A percentile compares a stretch with the other conserved stretches of the same genome.
Evolutionary conservation across 2,329 filamentous ascomycete species (phyloP).

Genomic region (Phyllosticta citribraziliensis): DNA sequence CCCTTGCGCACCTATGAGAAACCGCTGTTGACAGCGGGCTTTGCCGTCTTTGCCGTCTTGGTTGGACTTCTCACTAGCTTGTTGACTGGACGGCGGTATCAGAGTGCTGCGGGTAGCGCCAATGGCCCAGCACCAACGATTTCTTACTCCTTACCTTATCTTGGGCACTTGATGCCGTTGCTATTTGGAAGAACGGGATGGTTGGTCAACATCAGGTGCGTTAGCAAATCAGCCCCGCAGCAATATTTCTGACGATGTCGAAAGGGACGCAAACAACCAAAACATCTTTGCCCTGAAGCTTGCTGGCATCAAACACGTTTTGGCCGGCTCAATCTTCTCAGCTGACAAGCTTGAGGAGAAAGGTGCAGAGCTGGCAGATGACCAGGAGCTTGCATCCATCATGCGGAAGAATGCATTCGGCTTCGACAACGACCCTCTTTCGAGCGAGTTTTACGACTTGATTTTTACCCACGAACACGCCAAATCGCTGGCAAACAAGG

Average conservation of each 20-base stretch:
- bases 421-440: constrained; percentile 16
- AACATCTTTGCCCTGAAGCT: background rate
- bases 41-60: constrained; percentile 20
- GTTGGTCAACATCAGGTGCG: background rate
- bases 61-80: constrained; percentile 6
- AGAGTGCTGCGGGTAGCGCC: background rate
- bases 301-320: background rate
- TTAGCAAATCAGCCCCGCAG: background rate
- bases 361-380: constrained; percentile 13
- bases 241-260: background rate
- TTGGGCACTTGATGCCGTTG: background rate
- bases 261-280: background rate
- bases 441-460: constrained; percentile 24
- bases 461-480: constrained; percentile 41
- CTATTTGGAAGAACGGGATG: background rate
- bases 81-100: background rate
- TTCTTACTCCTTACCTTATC: background rate
- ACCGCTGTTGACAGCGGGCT: constrained; percentile 13
- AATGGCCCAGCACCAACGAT: background rate
- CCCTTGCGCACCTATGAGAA: constrained; percentile 37
- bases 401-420: constrained; percentile 4
- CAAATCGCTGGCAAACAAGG: constrained; percentile 29
- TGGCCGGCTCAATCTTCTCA: background rate
- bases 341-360: background rate
- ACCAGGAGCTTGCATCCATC: constrained; percentile 7